These are phyloP conservation scores for Galeopsis tetrahit DNA, from an alignment of 257 asterid genomes.

Conservation along the genomic window DNA sequence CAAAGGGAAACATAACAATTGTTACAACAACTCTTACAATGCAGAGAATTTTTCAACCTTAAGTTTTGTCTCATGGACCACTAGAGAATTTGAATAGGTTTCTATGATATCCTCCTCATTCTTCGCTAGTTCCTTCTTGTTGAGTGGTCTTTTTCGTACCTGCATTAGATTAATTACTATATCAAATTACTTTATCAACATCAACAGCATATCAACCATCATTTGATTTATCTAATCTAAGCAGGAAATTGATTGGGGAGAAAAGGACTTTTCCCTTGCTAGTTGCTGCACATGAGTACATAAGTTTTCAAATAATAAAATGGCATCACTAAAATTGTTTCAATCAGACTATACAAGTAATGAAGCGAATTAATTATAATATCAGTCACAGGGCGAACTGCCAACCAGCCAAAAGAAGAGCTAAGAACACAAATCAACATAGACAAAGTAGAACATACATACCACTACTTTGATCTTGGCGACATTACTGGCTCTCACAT, in stretches of 20 bases:
- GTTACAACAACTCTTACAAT: slow-evolving; percentile 3
- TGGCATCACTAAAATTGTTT: slow-evolving; percentile 9
- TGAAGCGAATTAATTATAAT: not conserved
- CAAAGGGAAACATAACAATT: slow-evolving; percentile 9
- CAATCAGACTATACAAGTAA: slow-evolving; percentile 9
- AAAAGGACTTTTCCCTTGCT: not conserved
- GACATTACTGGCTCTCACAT: slow-evolving; percentile 82
- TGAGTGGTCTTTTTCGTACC: slow-evolving; percentile 94
- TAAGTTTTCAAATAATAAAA: slow-evolving; percentile 15
- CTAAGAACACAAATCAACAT: slow-evolving; percentile 13
- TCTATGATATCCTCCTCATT: slow-evolving; percentile 89
- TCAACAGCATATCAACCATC: not conserved
- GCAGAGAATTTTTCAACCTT: slow-evolving; percentile 47
- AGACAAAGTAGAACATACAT: slow-evolving; percentile 31
- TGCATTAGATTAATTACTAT: slow-evolving; percentile 39
- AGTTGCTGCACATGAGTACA: slow-evolving; percentile 3
- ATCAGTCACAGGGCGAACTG: not conserved
- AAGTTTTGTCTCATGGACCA: slow-evolving; percentile 86
- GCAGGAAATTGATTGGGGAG: not conserved
- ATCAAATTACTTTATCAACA: slow-evolving; percentile 31
- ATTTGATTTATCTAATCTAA: slow-evolving; percentile 1
- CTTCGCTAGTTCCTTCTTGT: slow-evolving; percentile 88
- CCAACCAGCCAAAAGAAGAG: slow-evolving; percentile 21
- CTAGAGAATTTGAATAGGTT: slow-evolving; percentile 63
- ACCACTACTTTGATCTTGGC: slow-evolving; percentile 99